phyloP scores from a whole-genome alignment of 1,284 basidiomycete genomes.

The Cystobasidiaceae sp. region DNA sequence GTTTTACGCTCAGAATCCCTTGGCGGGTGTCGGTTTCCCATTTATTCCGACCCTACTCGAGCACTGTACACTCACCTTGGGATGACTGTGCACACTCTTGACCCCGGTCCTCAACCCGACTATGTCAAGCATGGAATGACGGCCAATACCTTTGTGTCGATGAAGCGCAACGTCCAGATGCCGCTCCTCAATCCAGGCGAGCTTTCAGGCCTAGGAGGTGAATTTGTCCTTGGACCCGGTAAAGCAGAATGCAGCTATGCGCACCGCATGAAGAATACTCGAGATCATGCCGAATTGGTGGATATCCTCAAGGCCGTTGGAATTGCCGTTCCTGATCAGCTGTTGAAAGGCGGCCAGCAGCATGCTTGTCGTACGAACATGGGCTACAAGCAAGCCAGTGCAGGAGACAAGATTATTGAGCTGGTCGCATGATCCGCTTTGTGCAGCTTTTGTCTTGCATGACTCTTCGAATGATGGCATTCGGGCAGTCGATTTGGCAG shows the following conservation, averaged over 20 bases:
- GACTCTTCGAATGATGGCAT: no score
- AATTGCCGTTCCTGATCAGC: background rate
- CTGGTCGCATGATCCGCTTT: no score
- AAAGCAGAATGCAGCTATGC: slow-evolving; percentile 16
- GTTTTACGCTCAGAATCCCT: background rate
- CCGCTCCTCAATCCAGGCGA: slow-evolving; percentile 18
- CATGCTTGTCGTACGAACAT: no score
- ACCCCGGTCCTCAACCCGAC: background rate
- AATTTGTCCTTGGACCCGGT: slow-evolving; percentile 22
- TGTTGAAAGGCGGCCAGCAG: no score
- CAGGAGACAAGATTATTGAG: no score
- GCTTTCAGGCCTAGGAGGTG: slow-evolving; percentile 17
- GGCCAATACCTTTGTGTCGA: background rate
- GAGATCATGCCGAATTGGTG: slow-evolving; percentile 20
- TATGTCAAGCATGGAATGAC: slow-evolving; percentile 22
- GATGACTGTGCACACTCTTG: background rate
- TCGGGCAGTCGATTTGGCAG: no score
- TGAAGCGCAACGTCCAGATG: slow-evolving; percentile 1
- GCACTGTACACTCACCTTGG: slow-evolving; percentile 10
- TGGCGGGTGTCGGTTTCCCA: background rate
- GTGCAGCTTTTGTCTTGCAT: no score
- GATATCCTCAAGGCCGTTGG: slow-evolving; percentile 24
- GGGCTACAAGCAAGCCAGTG: no score
- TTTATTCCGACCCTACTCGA: slow-evolving; percentile 21
- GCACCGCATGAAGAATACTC: slow-evolving; percentile 16